A percentile compares a stretch with the other conserved stretches of the same genome.
Conservation (phyloP, 2,329 filamentous ascomycete species). For the Phialophora chinensis region DNA sequence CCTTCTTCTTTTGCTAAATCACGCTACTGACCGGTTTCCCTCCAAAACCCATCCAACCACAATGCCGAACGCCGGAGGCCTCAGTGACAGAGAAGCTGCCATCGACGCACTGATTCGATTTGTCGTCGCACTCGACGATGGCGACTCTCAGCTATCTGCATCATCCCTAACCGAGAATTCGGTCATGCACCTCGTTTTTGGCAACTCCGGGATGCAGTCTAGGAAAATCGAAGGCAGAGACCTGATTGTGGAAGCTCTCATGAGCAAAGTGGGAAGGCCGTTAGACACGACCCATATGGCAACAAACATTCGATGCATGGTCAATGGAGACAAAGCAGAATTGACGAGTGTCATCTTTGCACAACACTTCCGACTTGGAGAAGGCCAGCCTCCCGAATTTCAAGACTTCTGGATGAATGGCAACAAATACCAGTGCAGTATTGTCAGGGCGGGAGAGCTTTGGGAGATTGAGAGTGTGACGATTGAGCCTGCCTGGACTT, state of each 20-base stretch:
- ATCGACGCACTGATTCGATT: conserved; percentile 31
- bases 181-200: conserved; percentile 19
- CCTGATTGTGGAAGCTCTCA: conserved; percentile 20
- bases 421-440: conserved; percentile 20
- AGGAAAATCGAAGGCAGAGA: conserved; percentile 13
- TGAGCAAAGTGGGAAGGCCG: conserved; percentile 21
- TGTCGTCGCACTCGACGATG: conserved; percentile 26
- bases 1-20: neutral
- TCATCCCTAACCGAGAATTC: conserved; percentile 27
- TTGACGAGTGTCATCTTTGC: conserved; percentile 19
- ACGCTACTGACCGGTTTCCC: neutral
- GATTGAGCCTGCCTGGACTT: conserved; percentile 22
- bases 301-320: conserved; percentile 28
- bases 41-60: neutral
- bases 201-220: conserved; percentile 11
- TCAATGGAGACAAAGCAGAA: conserved; percentile 25
- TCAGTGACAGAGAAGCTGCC: conserved; percentile 28
- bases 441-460: conserved; percentile 21
- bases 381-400: conserved; percentile 25
- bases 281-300: conserved; percentile 28
- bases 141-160: conserved; percentile 21
- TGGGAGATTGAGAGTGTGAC: conserved; percentile 23
- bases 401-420: conserved; percentile 25
- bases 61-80: conserved; percentile 30
- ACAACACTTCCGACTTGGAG: conserved; percentile 25